phyloP scores from a whole-genome alignment of 306 rosid genomes.

The Senna tora region DNA sequence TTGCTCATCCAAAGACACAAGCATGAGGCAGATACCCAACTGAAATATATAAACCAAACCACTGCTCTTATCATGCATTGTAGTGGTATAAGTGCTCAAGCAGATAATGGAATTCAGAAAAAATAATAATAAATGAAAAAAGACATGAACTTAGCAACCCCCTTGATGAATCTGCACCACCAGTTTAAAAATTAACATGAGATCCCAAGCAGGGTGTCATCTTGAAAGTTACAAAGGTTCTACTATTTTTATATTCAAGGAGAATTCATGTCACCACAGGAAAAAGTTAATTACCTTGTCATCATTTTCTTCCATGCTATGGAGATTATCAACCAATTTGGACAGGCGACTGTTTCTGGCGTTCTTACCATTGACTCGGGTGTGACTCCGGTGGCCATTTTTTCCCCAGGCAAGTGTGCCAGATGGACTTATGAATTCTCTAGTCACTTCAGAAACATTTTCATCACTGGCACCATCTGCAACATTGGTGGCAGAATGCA shows the following conservation, averaged over 20 bases:
- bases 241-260: constrained; percentile 8
- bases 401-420: constrained; percentile 70
- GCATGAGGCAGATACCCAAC: constrained; percentile 60
- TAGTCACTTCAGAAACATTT: constrained; percentile 51
- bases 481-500: constrained; percentile 45
- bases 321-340: constrained; percentile 63
- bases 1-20: constrained; percentile 61
- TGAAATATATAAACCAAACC: constrained; percentile 40
- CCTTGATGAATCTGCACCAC: not conserved
- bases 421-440: constrained; percentile 51
- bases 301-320: constrained; percentile 41
- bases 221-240: constrained; percentile 20
- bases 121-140: not conserved
- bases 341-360: constrained; percentile 57
- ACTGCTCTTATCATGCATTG: not conserved
- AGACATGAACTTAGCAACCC: not conserved
- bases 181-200: not conserved
- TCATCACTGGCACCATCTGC: constrained; percentile 55
- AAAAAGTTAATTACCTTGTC: constrained; percentile 52
- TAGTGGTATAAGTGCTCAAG: not conserved
- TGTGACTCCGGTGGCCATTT: constrained; percentile 73
- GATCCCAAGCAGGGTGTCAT: not conserved
- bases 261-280: constrained; percentile 14
- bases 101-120: not conserved
- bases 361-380: constrained; percentile 58